phyloP scores from a whole-genome alignment of 768 basidiomycete species.

The Wakefieldia striispora region DNA sequence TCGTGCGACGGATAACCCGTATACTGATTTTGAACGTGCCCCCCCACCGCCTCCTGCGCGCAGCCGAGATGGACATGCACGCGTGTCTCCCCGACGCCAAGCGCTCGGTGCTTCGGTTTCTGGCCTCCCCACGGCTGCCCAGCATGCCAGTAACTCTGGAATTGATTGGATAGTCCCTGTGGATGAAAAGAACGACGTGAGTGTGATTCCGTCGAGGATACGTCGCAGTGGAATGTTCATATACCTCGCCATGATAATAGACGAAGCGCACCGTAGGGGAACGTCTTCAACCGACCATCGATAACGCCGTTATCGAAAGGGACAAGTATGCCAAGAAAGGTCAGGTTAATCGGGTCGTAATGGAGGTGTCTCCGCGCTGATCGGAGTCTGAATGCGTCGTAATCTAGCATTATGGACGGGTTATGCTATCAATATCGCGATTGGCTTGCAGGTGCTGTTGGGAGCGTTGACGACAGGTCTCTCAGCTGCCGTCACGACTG shows the following conservation, averaged over 20 bases:
- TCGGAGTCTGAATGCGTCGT: not conserved
- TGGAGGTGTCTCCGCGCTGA: conserved; percentile 11
- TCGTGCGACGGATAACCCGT: conserved; percentile 1
- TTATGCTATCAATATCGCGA: conserved; percentile 46
- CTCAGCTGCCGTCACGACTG: conserved; percentile 44
- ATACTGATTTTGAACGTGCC: conserved; percentile 4
- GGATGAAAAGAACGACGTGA: conserved; percentile 18
- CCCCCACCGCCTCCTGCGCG: conserved; percentile 7
- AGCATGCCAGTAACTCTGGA: not conserved
- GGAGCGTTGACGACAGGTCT: conserved; percentile 68
- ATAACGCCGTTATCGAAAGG: conserved; percentile 44
- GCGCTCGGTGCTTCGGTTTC: not conserved
- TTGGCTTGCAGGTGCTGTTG: conserved; percentile 59
- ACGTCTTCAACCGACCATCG: conserved; percentile 53
- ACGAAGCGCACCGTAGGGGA: conserved; percentile 44
- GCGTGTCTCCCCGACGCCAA: conserved; percentile 9
- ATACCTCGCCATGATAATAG: conserved; percentile 1
- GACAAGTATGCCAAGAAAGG: conserved; percentile 49
- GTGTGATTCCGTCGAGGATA: not conserved
- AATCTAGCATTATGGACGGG: conserved; percentile 31
- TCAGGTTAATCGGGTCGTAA: conserved; percentile 30
- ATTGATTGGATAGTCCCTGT: conserved; percentile 30
- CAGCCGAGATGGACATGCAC: conserved; percentile 18
- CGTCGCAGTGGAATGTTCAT: not conserved
- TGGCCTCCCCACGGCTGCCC: not conserved